Conservation (phyloP, 257 asterid species). For the Ocimum tenuiflorum region DNA sequence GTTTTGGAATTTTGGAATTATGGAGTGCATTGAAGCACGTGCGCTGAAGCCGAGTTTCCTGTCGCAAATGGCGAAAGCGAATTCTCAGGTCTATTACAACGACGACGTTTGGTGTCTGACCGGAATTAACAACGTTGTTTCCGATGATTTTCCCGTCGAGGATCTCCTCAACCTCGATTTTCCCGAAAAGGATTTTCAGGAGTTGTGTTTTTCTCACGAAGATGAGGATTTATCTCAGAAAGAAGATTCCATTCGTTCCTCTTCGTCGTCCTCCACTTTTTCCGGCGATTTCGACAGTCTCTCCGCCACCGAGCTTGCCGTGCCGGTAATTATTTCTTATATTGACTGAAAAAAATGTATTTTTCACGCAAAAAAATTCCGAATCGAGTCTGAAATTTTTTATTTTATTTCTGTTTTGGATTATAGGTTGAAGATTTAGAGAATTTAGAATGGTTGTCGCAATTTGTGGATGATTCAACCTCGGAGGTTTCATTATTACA, state of each 20-base stretch:
- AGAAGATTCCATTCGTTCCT: slow-evolving; percentile 18
- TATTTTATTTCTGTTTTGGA: too few relatives aligned
- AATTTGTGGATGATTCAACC: slow-evolving; percentile 56
- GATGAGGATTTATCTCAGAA: slow-evolving; percentile 24
- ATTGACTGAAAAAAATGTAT: too few relatives aligned
- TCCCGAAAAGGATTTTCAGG: slow-evolving; percentile 57
- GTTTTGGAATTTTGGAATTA: not conserved
- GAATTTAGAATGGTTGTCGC: slow-evolving; percentile 73
- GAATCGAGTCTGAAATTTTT: too few relatives aligned
- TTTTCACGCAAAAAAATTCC: too few relatives aligned
- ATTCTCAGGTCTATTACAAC: slow-evolving; percentile 35
- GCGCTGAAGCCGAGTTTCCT: slow-evolving; percentile 83
- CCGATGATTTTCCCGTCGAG: slow-evolving; percentile 84
- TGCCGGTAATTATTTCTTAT: slow-evolving; percentile 44
- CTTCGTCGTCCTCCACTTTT: slow-evolving; percentile 31
- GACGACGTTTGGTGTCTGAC: slow-evolving; percentile 61
- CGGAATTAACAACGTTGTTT: slow-evolving; percentile 37
- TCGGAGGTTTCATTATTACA: slow-evolving; percentile 35
- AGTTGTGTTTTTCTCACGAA: slow-evolving; percentile 19
- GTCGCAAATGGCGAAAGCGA: slow-evolving; percentile 19
- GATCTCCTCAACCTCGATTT: slow-evolving; percentile 89
- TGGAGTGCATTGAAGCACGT: slow-evolving; percentile 82
- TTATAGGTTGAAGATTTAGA: slow-evolving; percentile 63
- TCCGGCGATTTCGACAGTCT: slow-evolving; percentile 51
- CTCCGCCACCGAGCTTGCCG: slow-evolving; percentile 50